phyloP scores from a whole-genome alignment of 371 early-diverging fungal genomes.

The Rhizopus sp. region DNA sequence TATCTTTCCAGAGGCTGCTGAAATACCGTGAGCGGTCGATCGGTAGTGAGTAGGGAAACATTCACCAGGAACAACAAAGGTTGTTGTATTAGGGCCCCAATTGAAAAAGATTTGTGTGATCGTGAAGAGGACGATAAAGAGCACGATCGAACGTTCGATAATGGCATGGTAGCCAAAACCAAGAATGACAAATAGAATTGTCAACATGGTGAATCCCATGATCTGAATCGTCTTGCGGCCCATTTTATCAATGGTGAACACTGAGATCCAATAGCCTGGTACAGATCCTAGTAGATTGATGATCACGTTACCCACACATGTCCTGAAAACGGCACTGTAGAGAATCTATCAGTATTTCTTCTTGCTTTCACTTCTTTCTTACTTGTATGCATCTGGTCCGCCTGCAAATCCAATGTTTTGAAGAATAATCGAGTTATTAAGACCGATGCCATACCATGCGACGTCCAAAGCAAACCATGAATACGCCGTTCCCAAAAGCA shows the following conservation, averaged over 20 bases:
- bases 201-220: conserved; percentile 62
- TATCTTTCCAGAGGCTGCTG: conserved; percentile 84
- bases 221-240: conserved; percentile 86
- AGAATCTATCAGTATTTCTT: not conserved
- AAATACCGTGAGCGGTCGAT: conserved; percentile 87
- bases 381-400: conserved; percentile 45
- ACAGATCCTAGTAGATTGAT: conserved; percentile 44
- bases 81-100: conserved; percentile 81
- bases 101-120: conserved; percentile 25
- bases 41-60: conserved; percentile 86
- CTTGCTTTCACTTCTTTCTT: no score
- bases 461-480: conserved; percentile 84
- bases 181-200: conserved; percentile 45
- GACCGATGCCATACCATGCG: conserved; percentile 84
- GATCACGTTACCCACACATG: conserved; percentile 75
- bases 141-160: conserved; percentile 48
- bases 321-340: conserved; percentile 49
- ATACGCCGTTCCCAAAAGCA: conserved; percentile 62
- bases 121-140: conserved; percentile 55
- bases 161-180: conserved; percentile 53
- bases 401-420: conserved; percentile 66
- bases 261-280: conserved; percentile 87
- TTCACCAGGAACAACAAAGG: conserved; percentile 87
- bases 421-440: conserved; percentile 76
- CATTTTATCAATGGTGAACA: conserved; percentile 77